Evolutionary conservation across 2,329 filamentous ascomycete genomes (phyloP), one percentile per base, ranked within the genome.

Genomic region (Alternaria tenuissima): DNA sequence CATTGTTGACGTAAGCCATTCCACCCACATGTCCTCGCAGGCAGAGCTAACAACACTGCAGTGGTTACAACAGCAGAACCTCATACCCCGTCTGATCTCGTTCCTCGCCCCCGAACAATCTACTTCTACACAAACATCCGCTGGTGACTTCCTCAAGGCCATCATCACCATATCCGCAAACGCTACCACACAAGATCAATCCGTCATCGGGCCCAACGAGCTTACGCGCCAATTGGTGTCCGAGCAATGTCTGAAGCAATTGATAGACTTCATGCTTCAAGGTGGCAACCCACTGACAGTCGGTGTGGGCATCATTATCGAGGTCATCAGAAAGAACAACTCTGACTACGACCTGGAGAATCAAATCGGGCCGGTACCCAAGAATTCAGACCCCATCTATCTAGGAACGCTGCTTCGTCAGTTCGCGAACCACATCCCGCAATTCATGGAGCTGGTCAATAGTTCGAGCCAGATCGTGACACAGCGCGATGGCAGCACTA

Each of bases 111-210:
- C 93, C 1, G 89, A 96, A 62, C 89, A 96, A 74, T 91, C 89
- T 64, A 92, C 93, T 78, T 92, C 94, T 1, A 96, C 95, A 2
- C 95, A 99, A 78, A 98, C 95, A 0, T 96, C 95, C 0, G 95
- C 95, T 1, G 95, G 95, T 43, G 95, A 99, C 76, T 99, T 99
- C 69, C 87, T 99, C 71, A 99, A 99, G 79, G 95, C 95, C 42
- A 97, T 99, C 75, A 98, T 99, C 68, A 99, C 95, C 26, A 97
- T 99, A 59, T 98, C 95, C 1, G 95, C 95, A 62, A 99, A 99
- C 75, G 95, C 95, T 3, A 97, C 94, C 1, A 95, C 97, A 70
- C 96, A 97, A 73, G 95, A 99, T 74, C 94, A 97, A 76, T 95
- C 94, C n/a, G 97, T 96, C 72, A 98, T 99, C 76, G 95, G 95